Evolutionary conservation across 192 early-diverging fungal species (phyloP).

Genomic region (Gryganskiella cystojenkinii): DNA sequence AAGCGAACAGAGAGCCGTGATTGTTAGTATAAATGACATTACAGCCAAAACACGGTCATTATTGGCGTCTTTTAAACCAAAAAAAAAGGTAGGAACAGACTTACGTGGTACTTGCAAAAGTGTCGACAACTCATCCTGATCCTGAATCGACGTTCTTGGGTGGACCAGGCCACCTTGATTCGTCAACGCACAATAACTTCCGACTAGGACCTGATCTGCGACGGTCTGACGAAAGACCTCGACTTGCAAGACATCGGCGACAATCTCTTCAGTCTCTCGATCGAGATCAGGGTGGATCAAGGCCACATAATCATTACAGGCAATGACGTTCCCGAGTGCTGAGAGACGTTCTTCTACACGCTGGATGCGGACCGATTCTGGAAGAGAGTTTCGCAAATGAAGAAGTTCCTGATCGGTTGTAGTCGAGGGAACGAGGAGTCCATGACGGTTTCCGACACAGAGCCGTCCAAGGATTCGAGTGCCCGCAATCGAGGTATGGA

Average conservation of each 20-base stretch:
- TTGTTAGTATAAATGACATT: background rate
- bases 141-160: conserved; percentile 94
- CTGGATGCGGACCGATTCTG: conserved; percentile 93
- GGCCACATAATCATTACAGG: conserved; percentile 99
- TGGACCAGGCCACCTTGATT: conserved; percentile 98
- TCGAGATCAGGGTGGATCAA: conserved; percentile 99
- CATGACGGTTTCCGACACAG: conserved; percentile 93
- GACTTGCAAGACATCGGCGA: conserved; percentile 96
- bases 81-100: conserved; percentile 70
- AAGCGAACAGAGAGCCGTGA: background rate
- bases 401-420: conserved; percentile 99
- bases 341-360: conserved; percentile 98
- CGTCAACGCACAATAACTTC: conserved; percentile 93
- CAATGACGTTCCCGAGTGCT: conserved; percentile 98
- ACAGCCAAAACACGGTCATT: background rate
- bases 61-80: conserved; percentile 75
- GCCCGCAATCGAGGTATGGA: conserved; percentile 97
- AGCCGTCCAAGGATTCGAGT: conserved; percentile 97
- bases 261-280: conserved; percentile 98
- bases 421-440: conserved; percentile 92
- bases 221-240: conserved; percentile 99
- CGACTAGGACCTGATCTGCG: conserved; percentile 97
- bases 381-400: conserved; percentile 95
- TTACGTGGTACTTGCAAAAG: conserved; percentile 95
- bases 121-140: conserved; percentile 97